Evolutionary conservation across 2,329 filamentous ascomycete species (phyloP).

Genomic region (Hymenoscyphus fructigenus): DNA sequence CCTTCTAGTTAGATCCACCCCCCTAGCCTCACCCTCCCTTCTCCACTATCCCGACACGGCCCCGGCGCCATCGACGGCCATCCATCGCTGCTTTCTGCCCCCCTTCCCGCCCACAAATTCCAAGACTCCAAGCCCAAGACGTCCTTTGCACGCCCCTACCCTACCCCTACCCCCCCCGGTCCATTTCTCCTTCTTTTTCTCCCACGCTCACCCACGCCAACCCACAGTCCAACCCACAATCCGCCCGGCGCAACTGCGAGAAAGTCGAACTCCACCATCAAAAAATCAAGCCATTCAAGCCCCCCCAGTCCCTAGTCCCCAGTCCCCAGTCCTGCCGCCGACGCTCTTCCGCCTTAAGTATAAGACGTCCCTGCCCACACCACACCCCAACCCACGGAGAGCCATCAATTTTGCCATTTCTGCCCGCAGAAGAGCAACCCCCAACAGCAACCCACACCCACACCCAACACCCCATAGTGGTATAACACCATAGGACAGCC

Average conservation of each 20-base stretch:
- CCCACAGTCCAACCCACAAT: background rate
- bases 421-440: background rate
- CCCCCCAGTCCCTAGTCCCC: background rate
- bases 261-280: background rate
- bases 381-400: background rate
- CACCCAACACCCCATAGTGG: background rate
- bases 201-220: background rate
- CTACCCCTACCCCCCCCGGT: background rate
- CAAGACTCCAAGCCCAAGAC: background rate
- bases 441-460: background rate
- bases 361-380: background rate
- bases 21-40: background rate
- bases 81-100: background rate
- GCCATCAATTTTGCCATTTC: background rate
- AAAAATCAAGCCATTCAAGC: constrained; percentile 2
- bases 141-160: background rate
- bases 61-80: background rate
- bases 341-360: background rate
- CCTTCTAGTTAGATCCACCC: background rate
- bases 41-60: background rate
- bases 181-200: background rate
- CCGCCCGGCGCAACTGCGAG: background rate
- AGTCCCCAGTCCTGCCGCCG: background rate
- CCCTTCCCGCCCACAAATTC: background rate
- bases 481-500: background rate